Base-by-base conservation (phyloP, 495 filamentous ascomycete species). In the Penicillium waksmanii region DNA sequence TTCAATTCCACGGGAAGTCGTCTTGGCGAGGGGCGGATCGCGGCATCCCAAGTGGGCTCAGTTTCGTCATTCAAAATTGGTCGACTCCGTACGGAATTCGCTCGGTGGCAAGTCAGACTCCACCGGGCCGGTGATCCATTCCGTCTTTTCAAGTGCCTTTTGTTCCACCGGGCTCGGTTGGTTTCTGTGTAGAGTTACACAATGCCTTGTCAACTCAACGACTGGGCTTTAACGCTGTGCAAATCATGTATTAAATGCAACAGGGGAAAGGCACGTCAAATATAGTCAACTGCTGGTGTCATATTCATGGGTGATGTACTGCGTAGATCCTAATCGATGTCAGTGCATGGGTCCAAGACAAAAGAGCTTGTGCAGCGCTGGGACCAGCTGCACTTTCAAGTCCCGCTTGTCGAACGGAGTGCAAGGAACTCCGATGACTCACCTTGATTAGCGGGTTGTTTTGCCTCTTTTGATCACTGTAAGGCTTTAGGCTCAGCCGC, bases 381-480 rank as follows among this genome's bases (percentile, higher is more conserved):
- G 89, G 0, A 87, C 79, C 75, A 92, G 90, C 71, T 89, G 85
- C 73, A 92, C 86, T 2, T 80, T 79, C 54, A 86, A 84, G 54
- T 88, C 83, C 58, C 86, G 82, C 69, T 84, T 79, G 27, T 93
- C 83, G 55, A 92, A 94, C 65, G 35, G 31, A 19, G 35, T 51
- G 27, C 51, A 55, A 8, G 19, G 18, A 23, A 27, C 23, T 3
- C 46, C 46, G 46, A 48, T 48, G 46, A 27, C 18, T 48, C 46
- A 48, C 23, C 46, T n/a, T 27, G 21, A 48, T 25, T 19, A 27
- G 7, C 46, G 46, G 46, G 5, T 31, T n/a, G 23, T 3, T 48
- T 48, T 48, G 18, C 46, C 46, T 48, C 11, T 48, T 48, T 27
- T 27, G 46, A 9, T 27, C 21, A 5, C 11, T 48, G 9, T 12